Conservation (phyloP, 805 yeast species). For the Wickerhamomyces kurtzmanii region DNA sequence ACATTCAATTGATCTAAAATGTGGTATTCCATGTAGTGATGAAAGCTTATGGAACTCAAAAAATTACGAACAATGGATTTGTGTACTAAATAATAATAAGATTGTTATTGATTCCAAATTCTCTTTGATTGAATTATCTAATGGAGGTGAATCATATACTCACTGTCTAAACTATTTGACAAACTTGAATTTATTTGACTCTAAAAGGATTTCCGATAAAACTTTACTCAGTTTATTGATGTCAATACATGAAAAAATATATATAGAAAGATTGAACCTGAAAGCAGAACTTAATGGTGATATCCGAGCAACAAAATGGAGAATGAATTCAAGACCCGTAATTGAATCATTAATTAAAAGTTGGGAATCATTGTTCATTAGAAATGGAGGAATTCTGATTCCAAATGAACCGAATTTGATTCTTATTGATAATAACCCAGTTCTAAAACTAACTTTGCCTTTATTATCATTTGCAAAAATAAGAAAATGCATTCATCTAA, state of each 20-base stretch:
- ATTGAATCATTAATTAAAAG: conserved; percentile 47
- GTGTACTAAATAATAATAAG: conserved; percentile 22
- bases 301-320: conserved; percentile 51
- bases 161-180: conserved; percentile 37
- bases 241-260: conserved; percentile 60
- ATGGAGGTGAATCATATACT: conserved; percentile 36
- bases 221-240: conserved; percentile 47
- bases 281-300: conserved; percentile 27
- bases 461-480: conserved; percentile 58
- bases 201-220: conserved; percentile 31
- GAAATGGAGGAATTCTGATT: conserved; percentile 53
- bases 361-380: conserved; percentile 58
- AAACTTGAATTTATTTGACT: conserved; percentile 23
- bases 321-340: conserved; percentile 49
- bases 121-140: conserved; percentile 45
- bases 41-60: conserved; percentile 54
- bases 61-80: conserved; percentile 41
- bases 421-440: conserved; percentile 39
- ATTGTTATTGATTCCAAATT: conserved; percentile 42
- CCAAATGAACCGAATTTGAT: conserved; percentile 36
- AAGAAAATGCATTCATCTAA: conserved; percentile 48
- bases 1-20: conserved; percentile 38
- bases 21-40: conserved; percentile 55
- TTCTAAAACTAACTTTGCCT: conserved; percentile 57
- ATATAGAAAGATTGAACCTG: conserved; percentile 32